phyloP scores from a whole-genome alignment of 805 yeast species.

The Saccharomycopsis fodiens region DNA sequence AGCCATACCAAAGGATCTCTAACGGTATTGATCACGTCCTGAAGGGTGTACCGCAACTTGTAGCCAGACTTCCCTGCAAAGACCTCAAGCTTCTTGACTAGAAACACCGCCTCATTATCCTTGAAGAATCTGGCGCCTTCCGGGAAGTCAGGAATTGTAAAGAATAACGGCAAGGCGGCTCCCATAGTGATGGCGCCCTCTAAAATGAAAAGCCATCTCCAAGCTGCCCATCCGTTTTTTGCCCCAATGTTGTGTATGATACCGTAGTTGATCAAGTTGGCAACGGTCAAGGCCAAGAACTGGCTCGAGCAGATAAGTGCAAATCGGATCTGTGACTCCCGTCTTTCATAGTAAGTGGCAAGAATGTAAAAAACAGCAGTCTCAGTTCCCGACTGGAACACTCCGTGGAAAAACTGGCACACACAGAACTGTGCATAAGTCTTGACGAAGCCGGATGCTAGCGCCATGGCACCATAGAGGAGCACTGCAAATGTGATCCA shows the following conservation, averaged over 20 bases:
- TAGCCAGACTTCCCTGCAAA: slow-evolving; percentile 43
- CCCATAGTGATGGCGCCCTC: slow-evolving; percentile 34
- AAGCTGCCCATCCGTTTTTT: slow-evolving; percentile 36
- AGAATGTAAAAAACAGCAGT: slow-evolving; percentile 68
- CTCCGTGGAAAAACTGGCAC: slow-evolving; percentile 57
- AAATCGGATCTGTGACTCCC: slow-evolving; percentile 64
- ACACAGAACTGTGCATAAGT: slow-evolving; percentile 52
- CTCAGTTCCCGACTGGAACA: slow-evolving; percentile 64
- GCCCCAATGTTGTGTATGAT: slow-evolving; percentile 29
- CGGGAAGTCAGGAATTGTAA: slow-evolving; percentile 64
- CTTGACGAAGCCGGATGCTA: slow-evolving; percentile 56
- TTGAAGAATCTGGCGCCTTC: slow-evolving; percentile 52
- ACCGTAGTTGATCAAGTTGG: slow-evolving; percentile 21
- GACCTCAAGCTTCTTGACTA: slow-evolving; percentile 51
- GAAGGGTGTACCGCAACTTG: slow-evolving; percentile 37
- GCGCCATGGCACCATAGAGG: slow-evolving; percentile 54
- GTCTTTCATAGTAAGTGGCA: slow-evolving; percentile 54
- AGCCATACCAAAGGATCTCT: slow-evolving; percentile 51
- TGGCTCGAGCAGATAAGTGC: slow-evolving; percentile 56
- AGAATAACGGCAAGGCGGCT: slow-evolving; percentile 29
- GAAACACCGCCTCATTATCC: slow-evolving; percentile 42
- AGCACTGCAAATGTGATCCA: slow-evolving; percentile 56
- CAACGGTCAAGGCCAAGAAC: slow-evolving; percentile 76
- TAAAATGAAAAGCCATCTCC: slow-evolving; percentile 47
- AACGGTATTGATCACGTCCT: slow-evolving; percentile 40